Conservation (phyloP, 441 rosid genomes). For the Kokia cookei region DNA sequence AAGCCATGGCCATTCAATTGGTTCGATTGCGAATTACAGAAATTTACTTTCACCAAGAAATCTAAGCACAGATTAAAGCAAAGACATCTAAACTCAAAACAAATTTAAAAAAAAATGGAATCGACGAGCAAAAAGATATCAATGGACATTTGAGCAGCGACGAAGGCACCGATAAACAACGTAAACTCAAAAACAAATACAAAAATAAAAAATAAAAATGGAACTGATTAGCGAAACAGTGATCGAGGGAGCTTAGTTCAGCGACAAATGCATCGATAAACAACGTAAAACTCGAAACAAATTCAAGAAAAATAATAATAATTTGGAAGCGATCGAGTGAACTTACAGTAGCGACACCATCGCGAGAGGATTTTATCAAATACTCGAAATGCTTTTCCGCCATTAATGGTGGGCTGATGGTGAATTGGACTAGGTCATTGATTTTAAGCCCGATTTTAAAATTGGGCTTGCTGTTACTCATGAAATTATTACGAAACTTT, state of each 20-base stretch:
- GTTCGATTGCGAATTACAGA: too few relatives aligned
- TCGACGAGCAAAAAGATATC: background rate
- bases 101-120: background rate
- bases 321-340: background rate
- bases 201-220: background rate
- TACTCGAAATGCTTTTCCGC: conserved; percentile 76
- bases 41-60: too few relatives aligned
- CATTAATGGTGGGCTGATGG: conserved; percentile 30
- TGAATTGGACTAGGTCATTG: background rate
- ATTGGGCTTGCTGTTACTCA: too few relatives aligned
- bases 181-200: background rate
- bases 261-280: background rate
- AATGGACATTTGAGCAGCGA: background rate
- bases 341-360: conserved; percentile 86
- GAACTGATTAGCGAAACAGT: background rate
- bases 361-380: conserved; percentile 55
- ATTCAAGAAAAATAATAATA: background rate
- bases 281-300: background rate
- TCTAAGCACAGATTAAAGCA: background rate
- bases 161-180: background rate
- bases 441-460: background rate
- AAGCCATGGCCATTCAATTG: conserved; percentile 14
- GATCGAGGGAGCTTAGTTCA: background rate
- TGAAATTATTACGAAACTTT: too few relatives aligned
- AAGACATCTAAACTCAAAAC: background rate